Evolutionary conservation across 2,329 filamentous ascomycete genomes (phyloP).

Genomic region (Aspergillus puulaauensis): DNA sequence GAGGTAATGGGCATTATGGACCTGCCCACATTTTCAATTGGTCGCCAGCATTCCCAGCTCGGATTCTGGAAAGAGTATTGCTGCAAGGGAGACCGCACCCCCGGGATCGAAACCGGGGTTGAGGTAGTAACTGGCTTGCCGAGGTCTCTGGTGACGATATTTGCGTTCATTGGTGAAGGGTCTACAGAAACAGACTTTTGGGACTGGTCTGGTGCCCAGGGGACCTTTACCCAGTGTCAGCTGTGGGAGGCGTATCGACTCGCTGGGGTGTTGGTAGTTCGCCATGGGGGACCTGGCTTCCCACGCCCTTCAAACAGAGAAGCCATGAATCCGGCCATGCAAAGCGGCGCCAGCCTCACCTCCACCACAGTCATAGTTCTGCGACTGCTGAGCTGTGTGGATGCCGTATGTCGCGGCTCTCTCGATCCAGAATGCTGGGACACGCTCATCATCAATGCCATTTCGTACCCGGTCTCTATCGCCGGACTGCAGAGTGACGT

Average conservation of each 20-base stretch:
- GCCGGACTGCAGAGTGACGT: conserved; percentile 16
- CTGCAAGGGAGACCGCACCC: conserved; percentile 2
- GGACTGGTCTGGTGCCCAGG: conserved; percentile 28
- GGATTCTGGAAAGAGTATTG: conserved; percentile 31
- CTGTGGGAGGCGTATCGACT: conserved; percentile 31
- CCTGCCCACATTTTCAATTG: conserved; percentile 26
- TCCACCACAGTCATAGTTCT: conserved; percentile 18
- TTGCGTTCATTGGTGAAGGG: conserved; percentile 23
- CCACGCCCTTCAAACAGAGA: not conserved
- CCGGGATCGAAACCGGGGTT: conserved; percentile 21
- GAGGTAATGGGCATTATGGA: conserved; percentile 37
- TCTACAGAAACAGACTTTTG: conserved; percentile 28
- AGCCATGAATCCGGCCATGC: not conserved
- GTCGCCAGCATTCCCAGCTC: conserved; percentile 23
- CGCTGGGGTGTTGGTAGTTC: conserved; percentile 26
- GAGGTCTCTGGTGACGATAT: conserved; percentile 27
- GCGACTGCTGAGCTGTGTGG: conserved; percentile 25
- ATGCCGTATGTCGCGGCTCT: conserved; percentile 25
- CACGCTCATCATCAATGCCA: conserved; percentile 24
- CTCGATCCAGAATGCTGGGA: conserved; percentile 15
- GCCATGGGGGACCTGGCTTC: conserved; percentile 10
- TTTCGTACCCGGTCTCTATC: conserved; percentile 24
- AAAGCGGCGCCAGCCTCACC: conserved; percentile 8
- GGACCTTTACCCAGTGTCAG: conserved; percentile 28
- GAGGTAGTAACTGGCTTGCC: conserved; percentile 32